Conservation (phyloP, 2,329 filamentous ascomycete genomes). For the Diaporthe ampelina region DNA sequence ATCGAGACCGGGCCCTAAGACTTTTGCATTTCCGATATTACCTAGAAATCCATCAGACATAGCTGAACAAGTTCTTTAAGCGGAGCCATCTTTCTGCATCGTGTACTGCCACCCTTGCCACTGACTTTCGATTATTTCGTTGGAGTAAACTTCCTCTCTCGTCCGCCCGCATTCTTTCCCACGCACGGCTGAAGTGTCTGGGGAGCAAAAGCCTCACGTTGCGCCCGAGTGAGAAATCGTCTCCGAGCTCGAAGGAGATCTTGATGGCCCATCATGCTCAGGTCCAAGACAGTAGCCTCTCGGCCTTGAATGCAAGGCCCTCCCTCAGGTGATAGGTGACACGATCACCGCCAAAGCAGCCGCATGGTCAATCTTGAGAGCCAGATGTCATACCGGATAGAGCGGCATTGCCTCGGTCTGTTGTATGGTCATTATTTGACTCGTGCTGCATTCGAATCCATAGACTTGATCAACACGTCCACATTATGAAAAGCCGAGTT, state of each 20-base stretch:
- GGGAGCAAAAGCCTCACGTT: neutral
- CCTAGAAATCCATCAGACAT: conserved; percentile 6
- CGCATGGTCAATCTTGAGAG: neutral
- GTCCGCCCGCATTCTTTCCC: too few species aligned
- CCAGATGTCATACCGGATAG: neutral
- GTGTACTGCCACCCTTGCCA: neutral
- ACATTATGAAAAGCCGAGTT: neutral
- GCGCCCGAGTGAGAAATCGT: neutral
- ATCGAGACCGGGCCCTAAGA: neutral
- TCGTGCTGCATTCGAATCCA: neutral
- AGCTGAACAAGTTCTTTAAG: neutral
- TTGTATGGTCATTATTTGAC: neutral
- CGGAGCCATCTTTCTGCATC: neutral
- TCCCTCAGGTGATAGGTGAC: too few species aligned
- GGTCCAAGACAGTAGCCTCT: neutral
- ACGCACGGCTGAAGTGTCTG: neutral
- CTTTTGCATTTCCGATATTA: neutral
- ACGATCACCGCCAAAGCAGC: too few species aligned
- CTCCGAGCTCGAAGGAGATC: neutral
- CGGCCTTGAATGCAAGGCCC: neutral
- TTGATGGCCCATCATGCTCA: neutral
- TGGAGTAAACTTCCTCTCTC: too few species aligned
- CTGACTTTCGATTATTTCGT: too few species aligned
- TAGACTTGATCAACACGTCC: neutral
- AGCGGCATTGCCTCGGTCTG: neutral